Evolutionary conservation across 345 rosid genomes (phyloP), one percentile per base, ranked within the genome.

Genomic region (Rubroshorea leprosula): DNA sequence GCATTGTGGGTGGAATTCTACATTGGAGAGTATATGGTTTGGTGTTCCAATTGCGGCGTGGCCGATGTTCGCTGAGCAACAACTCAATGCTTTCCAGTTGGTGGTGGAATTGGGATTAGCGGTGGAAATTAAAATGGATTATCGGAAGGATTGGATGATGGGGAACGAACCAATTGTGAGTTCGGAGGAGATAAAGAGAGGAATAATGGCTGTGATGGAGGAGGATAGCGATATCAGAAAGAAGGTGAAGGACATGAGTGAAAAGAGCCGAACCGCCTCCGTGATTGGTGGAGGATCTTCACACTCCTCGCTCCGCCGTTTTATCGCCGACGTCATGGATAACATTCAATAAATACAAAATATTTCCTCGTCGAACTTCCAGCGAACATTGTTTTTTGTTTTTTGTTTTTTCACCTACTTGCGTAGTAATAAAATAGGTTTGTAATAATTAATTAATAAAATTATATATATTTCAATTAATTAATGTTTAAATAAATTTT

Each of bases 221-320:
- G 9, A 43, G 3, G 71, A 62, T 1, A 54, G 54, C 31, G 66
- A 78, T 2, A 39, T 58, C 1, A 70, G 83, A 65, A 66, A 51
- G 10, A 64, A 27, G 48, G 82, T 72, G 25, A 72, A 63, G 53
- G 64, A 70, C 20, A 54, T 62, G 58, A 70, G 70, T 5, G 56
- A 56, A 2, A 70, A 20, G 55, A 51, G 80, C 41, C 66, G 73
- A 12, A 27, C 10, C 21, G 73, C 80, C 0, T 29, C 45, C 3
- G 13, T 78, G 46, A 45, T 18, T 57, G 69, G 72, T 0, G 74
- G 74, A 58, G 83, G 82, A 49, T 76, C 84, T 13, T 70, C 83
- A 1, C 6, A 38, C 27, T 0, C 49, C 39, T 54, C 66, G 0
- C 15, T 75, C 35, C 45, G 47, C 20, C 69, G 68, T 44, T 75